Conservation (phyloP, 2,329 filamentous ascomycete species). For the Fusarium veterinarium region DNA sequence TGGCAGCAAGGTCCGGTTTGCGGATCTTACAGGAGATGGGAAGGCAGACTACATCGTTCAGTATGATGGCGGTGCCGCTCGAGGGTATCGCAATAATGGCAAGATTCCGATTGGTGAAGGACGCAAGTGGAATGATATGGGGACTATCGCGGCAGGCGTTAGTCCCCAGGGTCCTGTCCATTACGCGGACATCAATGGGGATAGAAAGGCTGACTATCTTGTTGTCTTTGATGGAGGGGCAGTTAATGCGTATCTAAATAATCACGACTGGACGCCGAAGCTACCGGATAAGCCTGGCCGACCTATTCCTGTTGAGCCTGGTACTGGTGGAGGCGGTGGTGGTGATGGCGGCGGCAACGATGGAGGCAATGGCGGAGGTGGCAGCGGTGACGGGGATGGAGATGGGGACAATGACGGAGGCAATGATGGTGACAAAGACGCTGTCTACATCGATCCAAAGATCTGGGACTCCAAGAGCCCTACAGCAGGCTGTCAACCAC, state of each 20-base stretch:
- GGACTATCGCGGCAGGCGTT: constrained; percentile 13
- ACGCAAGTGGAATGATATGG: constrained; percentile 22
- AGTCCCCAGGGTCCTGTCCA: constrained; percentile 17
- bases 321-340: neutral
- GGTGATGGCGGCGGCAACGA: too few relatives aligned
- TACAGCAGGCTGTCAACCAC: constrained; percentile 9
- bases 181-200: constrained; percentile 34
- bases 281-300: neutral
- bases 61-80: constrained; percentile 19
- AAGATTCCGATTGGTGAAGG: constrained; percentile 1
- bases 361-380: neutral
- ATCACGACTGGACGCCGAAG: neutral
- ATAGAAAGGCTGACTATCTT: constrained; percentile 32
- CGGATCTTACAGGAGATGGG: constrained; percentile 18
- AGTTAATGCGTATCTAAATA: constrained; percentile 30
- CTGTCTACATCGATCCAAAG: constrained; percentile 12
- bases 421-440: neutral
- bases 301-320: neutral
- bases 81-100: constrained; percentile 9
- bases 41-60: constrained; percentile 25
- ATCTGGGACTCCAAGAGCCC: constrained; percentile 14
- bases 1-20: constrained; percentile 16
- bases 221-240: constrained; percentile 3
- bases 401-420: neutral
- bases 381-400: neutral